phyloP scores from a whole-genome alignment of 2,329 filamentous ascomycete genomes.

The Dryadomyces quercivorus region DNA sequence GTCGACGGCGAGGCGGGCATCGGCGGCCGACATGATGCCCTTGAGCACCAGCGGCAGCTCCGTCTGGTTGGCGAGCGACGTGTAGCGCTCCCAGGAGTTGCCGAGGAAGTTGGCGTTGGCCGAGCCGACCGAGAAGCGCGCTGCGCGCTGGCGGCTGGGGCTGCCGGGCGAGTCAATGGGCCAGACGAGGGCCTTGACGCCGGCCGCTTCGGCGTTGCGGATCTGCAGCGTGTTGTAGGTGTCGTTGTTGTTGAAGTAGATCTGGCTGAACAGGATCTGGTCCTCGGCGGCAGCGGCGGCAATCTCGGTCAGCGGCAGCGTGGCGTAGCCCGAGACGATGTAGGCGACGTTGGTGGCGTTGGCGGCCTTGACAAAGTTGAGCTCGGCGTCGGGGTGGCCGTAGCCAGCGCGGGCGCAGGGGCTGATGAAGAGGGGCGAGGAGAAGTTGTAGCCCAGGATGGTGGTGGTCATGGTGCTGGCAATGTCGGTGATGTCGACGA shows the following conservation, averaged over 20 bases:
- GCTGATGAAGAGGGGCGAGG: constrained; percentile 41
- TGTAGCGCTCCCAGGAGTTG: constrained; percentile 23
- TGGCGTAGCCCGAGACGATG: constrained; percentile 25
- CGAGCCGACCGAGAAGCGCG: constrained; percentile 23
- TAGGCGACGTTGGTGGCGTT: constrained; percentile 36
- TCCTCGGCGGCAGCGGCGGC: too few species aligned
- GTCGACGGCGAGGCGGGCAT: constrained; percentile 23
- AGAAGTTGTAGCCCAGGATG: constrained; percentile 39
- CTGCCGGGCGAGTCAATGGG: constrained; percentile 27
- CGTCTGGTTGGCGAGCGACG: constrained; percentile 22
- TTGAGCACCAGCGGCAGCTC: constrained; percentile 20
- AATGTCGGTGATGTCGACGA: constrained; percentile 36
- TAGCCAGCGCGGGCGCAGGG: constrained; percentile 33
- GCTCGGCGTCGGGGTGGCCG: constrained; percentile 32
- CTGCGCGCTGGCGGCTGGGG: constrained; percentile 27
- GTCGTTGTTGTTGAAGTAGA: constrained; percentile 17
- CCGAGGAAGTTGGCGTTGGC: constrained; percentile 10
- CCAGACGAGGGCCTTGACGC: constrained; percentile 25
- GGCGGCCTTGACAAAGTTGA: constrained; percentile 36
- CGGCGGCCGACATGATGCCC: constrained; percentile 19
- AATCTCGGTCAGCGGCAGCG: constrained; percentile 4
- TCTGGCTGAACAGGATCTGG: neutral
- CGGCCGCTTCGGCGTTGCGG: constrained; percentile 19
- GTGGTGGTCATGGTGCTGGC: constrained; percentile 28
- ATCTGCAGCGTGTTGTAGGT: constrained; percentile 21